Percentiles rank a stretch among this genome's conserved stretches.
Evolutionary conservation across 192 early-diverging fungal genomes (phyloP).

Genomic region (Geosiphon pyriformis): DNA sequence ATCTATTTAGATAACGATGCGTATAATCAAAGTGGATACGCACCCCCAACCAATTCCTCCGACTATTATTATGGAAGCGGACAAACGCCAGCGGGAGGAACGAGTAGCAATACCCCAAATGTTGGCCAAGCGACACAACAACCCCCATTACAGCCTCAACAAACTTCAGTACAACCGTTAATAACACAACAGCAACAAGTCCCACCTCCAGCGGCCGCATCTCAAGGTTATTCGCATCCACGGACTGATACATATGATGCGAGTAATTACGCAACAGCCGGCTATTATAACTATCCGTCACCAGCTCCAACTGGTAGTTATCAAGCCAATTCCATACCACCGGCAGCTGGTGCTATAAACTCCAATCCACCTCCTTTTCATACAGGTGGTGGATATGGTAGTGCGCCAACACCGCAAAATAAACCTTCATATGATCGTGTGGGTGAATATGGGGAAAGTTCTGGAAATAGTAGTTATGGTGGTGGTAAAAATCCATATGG

Average conservation of each 20-base stretch:
- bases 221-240: slow-evolving; percentile 10
- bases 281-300: slow-evolving; percentile 9
- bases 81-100: slow-evolving; percentile 2
- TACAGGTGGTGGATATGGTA: not conserved
- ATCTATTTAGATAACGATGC: slow-evolving; percentile 20
- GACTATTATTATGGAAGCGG: slow-evolving; percentile 15
- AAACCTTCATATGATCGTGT: slow-evolving; percentile 7
- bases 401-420: not conserved
- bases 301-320: not conserved
- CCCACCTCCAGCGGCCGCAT: not conserved
- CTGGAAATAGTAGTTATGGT: slow-evolving; percentile 1
- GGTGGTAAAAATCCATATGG: slow-evolving; percentile 19
- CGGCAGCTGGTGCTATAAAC: not conserved
- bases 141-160: not conserved
- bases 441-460: slow-evolving; percentile 7
- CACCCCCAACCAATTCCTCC: slow-evolving; percentile 5
- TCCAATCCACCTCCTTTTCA: not conserved
- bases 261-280: not conserved
- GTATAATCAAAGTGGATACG: slow-evolving; percentile 24
- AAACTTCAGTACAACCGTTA: not conserved
- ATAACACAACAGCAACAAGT: not conserved
- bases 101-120: not conserved
- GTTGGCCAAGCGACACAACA: not conserved
- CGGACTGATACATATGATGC: slow-evolving; percentile 11
- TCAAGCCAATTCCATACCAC: not conserved